phyloP scores from a whole-genome alignment of 83 land plant species.

The Picea mariana region DNA sequence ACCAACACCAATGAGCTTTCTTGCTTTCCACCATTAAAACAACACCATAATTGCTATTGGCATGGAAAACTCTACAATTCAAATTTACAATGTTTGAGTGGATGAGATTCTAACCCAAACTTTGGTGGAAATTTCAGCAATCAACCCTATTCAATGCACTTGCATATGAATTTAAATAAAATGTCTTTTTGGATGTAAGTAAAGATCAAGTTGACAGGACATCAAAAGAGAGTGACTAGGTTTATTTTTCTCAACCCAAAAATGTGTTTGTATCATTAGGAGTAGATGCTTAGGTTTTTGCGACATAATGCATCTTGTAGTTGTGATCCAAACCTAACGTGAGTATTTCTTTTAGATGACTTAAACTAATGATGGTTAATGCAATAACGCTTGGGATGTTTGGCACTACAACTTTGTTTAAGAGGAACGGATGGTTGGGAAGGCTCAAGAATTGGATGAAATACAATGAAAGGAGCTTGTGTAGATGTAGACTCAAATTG shows the following conservation, averaged over 20 bases:
- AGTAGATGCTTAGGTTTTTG: conserved; percentile 68
- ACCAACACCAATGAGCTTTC: conserved; percentile 68
- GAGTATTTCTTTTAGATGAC: not conserved
- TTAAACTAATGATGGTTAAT: not conserved
- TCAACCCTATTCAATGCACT: not conserved
- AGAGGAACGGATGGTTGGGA: conserved; percentile 86
- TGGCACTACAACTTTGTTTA: conserved; percentile 39
- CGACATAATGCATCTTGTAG: not conserved
- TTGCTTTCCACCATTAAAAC: conserved; percentile 75
- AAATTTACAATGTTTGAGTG: conserved; percentile 63
- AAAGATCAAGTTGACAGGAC: conserved; percentile 72
- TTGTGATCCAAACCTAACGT: not conserved
- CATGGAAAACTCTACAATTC: conserved; percentile 69
- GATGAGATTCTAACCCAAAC: conserved; percentile 45
- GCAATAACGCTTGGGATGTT: conserved; percentile 14
- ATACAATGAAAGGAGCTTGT: no score
- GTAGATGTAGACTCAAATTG: no score
- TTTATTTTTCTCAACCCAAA: conserved; percentile 53
- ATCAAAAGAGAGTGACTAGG: conserved; percentile 63
- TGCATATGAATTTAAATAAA: not conserved
- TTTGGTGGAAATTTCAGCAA: not conserved
- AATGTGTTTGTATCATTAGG: conserved; percentile 78
- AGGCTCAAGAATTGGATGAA: conserved; percentile 6
- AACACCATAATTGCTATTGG: conserved; percentile 80
- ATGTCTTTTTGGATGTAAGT: conserved; percentile 35